Evolutionary conservation across 768 basidiomycete genomes (phyloP).

Genomic region (Holtermanniella nyarrowii): DNA sequence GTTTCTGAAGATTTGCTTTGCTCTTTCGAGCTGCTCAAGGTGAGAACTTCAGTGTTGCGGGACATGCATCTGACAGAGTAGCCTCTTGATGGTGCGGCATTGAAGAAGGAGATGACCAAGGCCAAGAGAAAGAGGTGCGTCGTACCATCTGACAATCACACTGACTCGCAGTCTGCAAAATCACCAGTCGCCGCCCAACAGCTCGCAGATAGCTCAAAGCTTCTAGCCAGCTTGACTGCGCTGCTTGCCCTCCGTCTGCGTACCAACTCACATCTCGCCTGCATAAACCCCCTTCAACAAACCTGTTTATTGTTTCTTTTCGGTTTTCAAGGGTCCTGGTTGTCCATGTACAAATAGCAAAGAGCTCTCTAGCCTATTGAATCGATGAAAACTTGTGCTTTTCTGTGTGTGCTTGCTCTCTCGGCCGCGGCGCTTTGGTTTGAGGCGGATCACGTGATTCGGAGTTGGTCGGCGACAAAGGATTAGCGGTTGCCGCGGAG

Average conservation of each 20-base stretch:
- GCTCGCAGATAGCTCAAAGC: conserved; percentile 33
- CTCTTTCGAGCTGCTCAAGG: conserved; percentile 89
- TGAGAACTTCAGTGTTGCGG: neutral
- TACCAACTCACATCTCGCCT: no score
- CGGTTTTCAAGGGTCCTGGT: no score
- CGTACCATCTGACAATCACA: neutral
- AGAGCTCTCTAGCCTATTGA: no score
- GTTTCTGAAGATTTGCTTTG: conserved; percentile 96
- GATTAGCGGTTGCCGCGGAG: no score
- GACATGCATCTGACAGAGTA: neutral
- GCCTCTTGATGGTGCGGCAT: conserved; percentile 82
- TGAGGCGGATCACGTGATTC: no score
- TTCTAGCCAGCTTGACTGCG: conserved; percentile 8
- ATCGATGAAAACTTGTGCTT: no score
- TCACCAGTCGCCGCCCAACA: conserved; percentile 41
- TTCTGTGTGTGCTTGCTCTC: no score
- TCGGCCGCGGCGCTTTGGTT: no score
- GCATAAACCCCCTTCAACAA: no score
- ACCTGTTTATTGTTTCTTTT: no score
- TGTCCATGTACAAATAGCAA: no score
- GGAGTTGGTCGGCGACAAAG: no score
- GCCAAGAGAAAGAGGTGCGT: conserved; percentile 83
- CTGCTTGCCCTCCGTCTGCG: neutral
- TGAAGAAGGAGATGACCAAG: conserved; percentile 97
- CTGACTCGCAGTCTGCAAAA: conserved; percentile 34